Conservation (phyloP, 306 rosid genomes). For the Sphenostylis stenocarpa region DNA sequence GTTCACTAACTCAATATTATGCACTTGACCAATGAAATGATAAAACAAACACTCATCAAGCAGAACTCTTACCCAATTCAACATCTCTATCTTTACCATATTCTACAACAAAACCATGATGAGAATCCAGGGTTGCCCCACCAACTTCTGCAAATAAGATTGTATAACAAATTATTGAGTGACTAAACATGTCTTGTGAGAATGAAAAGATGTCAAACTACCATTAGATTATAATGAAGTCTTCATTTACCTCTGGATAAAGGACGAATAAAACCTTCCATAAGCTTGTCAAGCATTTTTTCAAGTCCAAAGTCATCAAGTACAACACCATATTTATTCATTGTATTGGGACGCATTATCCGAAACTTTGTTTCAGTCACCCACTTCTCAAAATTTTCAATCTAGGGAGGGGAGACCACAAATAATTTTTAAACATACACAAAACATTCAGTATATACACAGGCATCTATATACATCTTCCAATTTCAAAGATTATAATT, state of each 20-base stretch:
- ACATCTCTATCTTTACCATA: conserved; percentile 62
- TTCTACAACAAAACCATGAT: conserved; percentile 62
- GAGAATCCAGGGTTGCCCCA: conserved; percentile 58
- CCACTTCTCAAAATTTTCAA: conserved; percentile 88
- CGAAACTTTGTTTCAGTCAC: conserved; percentile 69
- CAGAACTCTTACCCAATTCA: conserved; percentile 51
- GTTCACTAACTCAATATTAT: conserved; percentile 13
- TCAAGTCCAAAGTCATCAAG: conserved; percentile 97
- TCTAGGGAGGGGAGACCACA: conserved; percentile 58
- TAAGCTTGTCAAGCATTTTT: conserved; percentile 85
- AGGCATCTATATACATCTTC: conserved; percentile 9
- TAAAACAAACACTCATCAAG: conserved; percentile 24
- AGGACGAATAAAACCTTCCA: conserved; percentile 79
- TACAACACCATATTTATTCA: conserved; percentile 90
- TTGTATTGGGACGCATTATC: conserved; percentile 95
- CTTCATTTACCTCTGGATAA: conserved; percentile 64
- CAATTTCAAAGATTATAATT: conserved; percentile 13
- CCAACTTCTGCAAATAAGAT: conserved; percentile 58
- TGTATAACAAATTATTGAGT: conserved; percentile 34
- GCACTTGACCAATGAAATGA: conserved; percentile 1
- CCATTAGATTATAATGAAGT: conserved; percentile 15
- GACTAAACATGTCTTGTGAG: neutral
- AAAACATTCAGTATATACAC: conserved; percentile 9
- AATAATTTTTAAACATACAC: conserved; percentile 17
- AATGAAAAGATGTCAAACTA: conserved; percentile 11